Conservation (phyloP, 176 grass and related monocot species). For the Alopecurus myosuroides region DNA sequence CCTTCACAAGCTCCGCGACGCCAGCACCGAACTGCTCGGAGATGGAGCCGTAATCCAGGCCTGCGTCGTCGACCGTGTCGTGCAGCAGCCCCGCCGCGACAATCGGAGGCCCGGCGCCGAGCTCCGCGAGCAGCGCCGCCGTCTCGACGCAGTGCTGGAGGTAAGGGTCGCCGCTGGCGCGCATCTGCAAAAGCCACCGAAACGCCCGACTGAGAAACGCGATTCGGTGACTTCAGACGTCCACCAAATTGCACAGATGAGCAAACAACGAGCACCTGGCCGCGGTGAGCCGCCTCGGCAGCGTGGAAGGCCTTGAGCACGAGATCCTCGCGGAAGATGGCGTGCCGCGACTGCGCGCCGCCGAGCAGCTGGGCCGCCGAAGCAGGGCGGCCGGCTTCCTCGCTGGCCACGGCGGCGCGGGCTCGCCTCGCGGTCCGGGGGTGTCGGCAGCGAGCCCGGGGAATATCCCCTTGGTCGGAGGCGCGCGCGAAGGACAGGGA, state of each 20-base stretch:
- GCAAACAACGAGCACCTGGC: slow-evolving; percentile 37
- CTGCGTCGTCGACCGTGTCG: slow-evolving; percentile 78
- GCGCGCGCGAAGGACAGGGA: slow-evolving; percentile 4
- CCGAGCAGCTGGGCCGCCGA: background rate
- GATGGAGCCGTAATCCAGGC: slow-evolving; percentile 48
- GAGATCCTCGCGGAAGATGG: slow-evolving; percentile 53
- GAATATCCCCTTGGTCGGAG: background rate
- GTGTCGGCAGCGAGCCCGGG: background rate
- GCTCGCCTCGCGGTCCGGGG: background rate
- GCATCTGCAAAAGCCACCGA: slow-evolving; percentile 29
- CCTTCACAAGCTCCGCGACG: slow-evolving; percentile 73
- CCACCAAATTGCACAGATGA: background rate
- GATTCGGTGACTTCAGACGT: background rate
- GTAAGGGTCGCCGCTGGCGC: slow-evolving; percentile 65
- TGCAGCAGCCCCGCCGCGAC: slow-evolving; percentile 77
- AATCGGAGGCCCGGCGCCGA: slow-evolving; percentile 50
- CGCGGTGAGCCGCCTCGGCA: slow-evolving; percentile 58
- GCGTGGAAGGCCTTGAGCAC: slow-evolving; percentile 51
- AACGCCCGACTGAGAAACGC: background rate
- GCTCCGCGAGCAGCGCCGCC: slow-evolving; percentile 54
- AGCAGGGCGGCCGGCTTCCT: background rate
- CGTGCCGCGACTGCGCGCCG: slow-evolving; percentile 32
- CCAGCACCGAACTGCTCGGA: slow-evolving; percentile 57
- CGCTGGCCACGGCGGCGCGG: background rate
- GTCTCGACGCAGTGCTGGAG: slow-evolving; percentile 81